Evolutionary conservation across 306 rosid genomes (phyloP), one percentile per base, ranked within the genome.

Genomic region (Sicyos baderoa): DNA sequence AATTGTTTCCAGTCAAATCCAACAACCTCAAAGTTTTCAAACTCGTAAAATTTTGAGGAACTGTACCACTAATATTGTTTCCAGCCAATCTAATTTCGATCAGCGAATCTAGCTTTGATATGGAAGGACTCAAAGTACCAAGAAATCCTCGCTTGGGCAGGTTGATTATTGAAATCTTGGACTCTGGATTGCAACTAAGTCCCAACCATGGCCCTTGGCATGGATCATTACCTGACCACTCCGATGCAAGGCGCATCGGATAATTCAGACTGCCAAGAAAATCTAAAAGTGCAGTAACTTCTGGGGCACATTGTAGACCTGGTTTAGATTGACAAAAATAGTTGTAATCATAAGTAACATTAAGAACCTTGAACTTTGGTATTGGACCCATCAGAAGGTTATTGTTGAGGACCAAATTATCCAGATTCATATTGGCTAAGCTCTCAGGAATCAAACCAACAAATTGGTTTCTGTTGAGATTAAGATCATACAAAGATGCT

Each of bases 201-300:
- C 97, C 97, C 79, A 83, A 68, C 97, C 97, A 88, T 42, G 81
- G 75, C 25, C 88, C 91, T 65, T 42, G 22, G 60, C 97, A 90
- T 0, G 97, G 97, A 27, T 84, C 76, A 76, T 90, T 78, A 21
- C 92, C 97, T 18, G 87, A 82, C 97, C 97, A 90, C 69, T 76
- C 82, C 18, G 88, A 79, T 48, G 76, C 74, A 54, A 90, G 90
- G 75, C 54, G 76, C 32, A 71, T 79, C 0, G 97, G 97, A 77
- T 83, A 90, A 49, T 82, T 82, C 76, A 90, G 61, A 58, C 60
- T 66, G 37, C 74, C 82, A 14, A 90, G 84, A 78, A 90, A 84
- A 74, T 90, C 87, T 51, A 90, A 48, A 54, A 90, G 79, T 58
- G 82, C 68, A 52, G 74, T 70, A 57, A 88, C 95, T 63, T 79